Base-by-base conservation (phyloP, 169 alveolate species). In the Eimeria sp. region DNA sequence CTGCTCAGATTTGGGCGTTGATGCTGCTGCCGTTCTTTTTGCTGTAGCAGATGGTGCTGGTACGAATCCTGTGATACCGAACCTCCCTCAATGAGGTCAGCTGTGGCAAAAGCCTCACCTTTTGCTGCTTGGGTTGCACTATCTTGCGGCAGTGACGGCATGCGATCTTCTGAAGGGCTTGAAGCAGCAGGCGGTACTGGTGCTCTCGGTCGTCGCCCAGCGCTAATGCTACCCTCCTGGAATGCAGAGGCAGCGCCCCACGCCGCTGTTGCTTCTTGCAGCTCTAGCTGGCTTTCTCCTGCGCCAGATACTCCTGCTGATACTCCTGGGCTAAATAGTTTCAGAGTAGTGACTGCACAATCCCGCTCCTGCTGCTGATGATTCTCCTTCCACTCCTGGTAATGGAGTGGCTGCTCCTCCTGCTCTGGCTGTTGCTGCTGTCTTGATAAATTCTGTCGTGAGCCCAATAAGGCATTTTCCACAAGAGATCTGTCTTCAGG, bases 161-260 rank as follows among this genome's bases (percentile, higher is more conserved):
- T 16, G 49, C 65, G 45, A n/a, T 45, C 58, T 78, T 78, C 88
- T 47, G 40, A 51, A 22, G 45, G 6, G 65, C n/a, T 43, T 22
- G 88, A 45, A 78, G 45, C 88, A 78, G 67, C 67, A 47, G 88
- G 65, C 49, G 67, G 45, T 22, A 9, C 49, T 78, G 88, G 9
- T 47, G 43, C 65, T 49, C 49, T 67, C 67, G 22, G 67, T 11
- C 14, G 88, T 51, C 45, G 88, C 67, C 14, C 70, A 63, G 47
- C 88, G 70, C 49, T 22, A 49, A 25, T 47, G 65, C n/a, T 67
- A 25, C 47, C 43, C n/a, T n/a, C 70, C 27, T 3, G 88, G 11
- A n/a, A 11, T 9, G 88, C 25, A n/a, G 67, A n/a, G 61, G 70
- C 65, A 13, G 13, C 11, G 47, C 65, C 88, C 20, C 14, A 45